Percentiles rank a stretch among this genome's conserved stretches.
phyloP scores from a whole-genome alignment of 139 green algal species.

The Coccomyxa sp. region DNA sequence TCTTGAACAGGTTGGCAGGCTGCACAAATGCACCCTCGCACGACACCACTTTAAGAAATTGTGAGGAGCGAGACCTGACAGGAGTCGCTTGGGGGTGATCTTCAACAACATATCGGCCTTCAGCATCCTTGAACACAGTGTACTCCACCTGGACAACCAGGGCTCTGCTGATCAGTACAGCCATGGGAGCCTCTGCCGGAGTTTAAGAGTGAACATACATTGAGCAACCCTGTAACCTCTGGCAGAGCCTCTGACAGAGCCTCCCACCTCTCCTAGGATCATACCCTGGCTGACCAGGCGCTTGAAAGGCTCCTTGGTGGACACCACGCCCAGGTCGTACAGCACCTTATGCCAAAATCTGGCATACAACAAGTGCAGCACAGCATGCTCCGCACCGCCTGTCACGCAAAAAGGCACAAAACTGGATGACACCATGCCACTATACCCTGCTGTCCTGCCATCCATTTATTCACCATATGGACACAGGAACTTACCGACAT shows the following conservation, averaged over 20 bases:
- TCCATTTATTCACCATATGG: not conserved
- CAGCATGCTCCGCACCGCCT: conserved; percentile 93
- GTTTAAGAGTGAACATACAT: no score
- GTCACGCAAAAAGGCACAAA: not conserved
- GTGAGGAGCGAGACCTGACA: not conserved
- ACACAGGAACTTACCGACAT: conserved; percentile 64
- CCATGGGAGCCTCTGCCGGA: no score
- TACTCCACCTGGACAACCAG: conserved; percentile 67
- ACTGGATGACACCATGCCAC: not conserved
- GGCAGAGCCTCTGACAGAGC: not conserved
- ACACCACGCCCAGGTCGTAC: conserved; percentile 92
- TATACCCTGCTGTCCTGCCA: not conserved
- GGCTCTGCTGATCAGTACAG: no score
- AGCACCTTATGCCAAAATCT: conserved; percentile 98
- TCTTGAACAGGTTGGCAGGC: no score
- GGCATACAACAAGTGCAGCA: conserved; percentile 98
- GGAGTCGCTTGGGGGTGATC: conserved; percentile 15
- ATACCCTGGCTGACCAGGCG: conserved; percentile 95
- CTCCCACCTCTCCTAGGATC: conserved; percentile 86
- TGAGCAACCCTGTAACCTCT: no score
- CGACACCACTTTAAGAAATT: not conserved
- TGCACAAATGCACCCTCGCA: no score
- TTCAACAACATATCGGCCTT: conserved; percentile 44
- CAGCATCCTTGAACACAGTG: conserved; percentile 47
- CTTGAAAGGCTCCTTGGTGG: conserved; percentile 90